These are phyloP conservation scores for Dryas drummondii DNA, from an alignment of 306 rosid genomes.

Conservation along the genomic window DNA sequence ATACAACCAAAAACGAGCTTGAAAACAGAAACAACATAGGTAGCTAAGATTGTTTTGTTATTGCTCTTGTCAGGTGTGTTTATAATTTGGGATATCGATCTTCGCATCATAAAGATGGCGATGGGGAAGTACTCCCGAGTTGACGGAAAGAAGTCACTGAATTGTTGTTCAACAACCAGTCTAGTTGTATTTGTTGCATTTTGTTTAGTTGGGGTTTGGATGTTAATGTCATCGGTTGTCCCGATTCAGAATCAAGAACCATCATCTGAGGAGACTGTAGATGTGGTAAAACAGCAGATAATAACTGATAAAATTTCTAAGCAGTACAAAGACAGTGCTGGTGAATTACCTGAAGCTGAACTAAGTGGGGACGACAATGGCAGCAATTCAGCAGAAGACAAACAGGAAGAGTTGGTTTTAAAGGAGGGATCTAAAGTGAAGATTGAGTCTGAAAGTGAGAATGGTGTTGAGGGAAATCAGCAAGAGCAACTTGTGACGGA, in stretches of 20 bases:
- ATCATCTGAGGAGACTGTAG: constrained; percentile 38
- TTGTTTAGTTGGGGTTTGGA: constrained; percentile 75
- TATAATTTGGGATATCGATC: constrained; percentile 12
- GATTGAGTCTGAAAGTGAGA: constrained; percentile 19
- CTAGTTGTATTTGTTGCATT: constrained; percentile 62
- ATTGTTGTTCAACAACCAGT: constrained; percentile 50
- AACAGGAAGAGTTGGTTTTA: constrained; percentile 20
- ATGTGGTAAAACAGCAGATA: constrained; percentile 32
- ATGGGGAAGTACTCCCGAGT: constrained; percentile 55
- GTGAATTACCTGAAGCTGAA: constrained; percentile 38
- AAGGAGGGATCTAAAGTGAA: constrained; percentile 23
- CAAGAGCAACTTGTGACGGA: constrained; percentile 27
- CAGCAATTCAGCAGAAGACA: constrained; percentile 16
- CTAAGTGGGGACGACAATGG: constrained; percentile 33
- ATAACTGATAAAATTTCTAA: constrained; percentile 28
- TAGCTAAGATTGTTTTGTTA: constrained; percentile 29
- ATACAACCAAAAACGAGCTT: background rate
- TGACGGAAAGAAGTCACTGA: constrained; percentile 60
- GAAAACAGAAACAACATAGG: background rate
- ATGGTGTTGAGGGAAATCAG: constrained; percentile 30
- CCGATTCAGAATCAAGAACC: constrained; percentile 52
- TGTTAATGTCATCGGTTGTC: constrained; percentile 58
- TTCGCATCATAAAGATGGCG: constrained; percentile 47
- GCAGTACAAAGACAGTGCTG: constrained; percentile 44
- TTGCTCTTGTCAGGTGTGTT: constrained; percentile 33